Percentiles rank a stretch among this genome's conserved stretches.
phyloP scores from a whole-genome alignment of 345 rosid genomes.

The Euphorbia peplus region DNA sequence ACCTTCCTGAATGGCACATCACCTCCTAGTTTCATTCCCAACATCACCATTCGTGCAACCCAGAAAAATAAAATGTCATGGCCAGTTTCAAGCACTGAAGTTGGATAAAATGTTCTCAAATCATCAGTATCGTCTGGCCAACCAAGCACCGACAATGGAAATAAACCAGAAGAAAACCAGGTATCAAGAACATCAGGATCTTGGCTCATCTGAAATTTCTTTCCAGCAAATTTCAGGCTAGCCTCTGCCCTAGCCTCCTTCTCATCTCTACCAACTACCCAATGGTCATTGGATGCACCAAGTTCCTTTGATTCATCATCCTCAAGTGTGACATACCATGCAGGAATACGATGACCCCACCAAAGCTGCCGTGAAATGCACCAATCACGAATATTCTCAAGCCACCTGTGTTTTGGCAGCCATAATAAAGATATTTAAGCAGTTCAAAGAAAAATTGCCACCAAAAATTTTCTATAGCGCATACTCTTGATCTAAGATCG shows the following conservation, averaged over 20 bases:
- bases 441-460: neutral
- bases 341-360: conserved; percentile 98
- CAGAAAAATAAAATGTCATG: conserved; percentile 95
- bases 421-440: neutral
- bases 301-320: conserved; percentile 71
- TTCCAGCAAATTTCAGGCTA: conserved; percentile 51
- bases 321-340: conserved; percentile 81
- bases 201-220: conserved; percentile 66
- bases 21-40: conserved; percentile 79
- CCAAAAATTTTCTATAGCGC: neutral
- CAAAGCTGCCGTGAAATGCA: conserved; percentile 95
- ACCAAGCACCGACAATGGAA: conserved; percentile 78
- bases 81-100: conserved; percentile 92
- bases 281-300: conserved; percentile 77
- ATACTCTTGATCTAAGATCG: neutral
- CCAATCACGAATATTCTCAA: conserved; percentile 96
- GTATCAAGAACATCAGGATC: conserved; percentile 97
- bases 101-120: conserved; percentile 81
- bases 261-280: conserved; percentile 83
- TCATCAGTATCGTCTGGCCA: conserved; percentile 97
- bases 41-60: conserved; percentile 99
- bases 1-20: conserved; percentile 91
- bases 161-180: conserved; percentile 98
- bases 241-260: conserved; percentile 63
- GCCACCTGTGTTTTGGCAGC: conserved; percentile 62